phyloP scores from a whole-genome alignment of 2,329 filamentous ascomycete genomes.

The Penicillium hesseltinei region DNA sequence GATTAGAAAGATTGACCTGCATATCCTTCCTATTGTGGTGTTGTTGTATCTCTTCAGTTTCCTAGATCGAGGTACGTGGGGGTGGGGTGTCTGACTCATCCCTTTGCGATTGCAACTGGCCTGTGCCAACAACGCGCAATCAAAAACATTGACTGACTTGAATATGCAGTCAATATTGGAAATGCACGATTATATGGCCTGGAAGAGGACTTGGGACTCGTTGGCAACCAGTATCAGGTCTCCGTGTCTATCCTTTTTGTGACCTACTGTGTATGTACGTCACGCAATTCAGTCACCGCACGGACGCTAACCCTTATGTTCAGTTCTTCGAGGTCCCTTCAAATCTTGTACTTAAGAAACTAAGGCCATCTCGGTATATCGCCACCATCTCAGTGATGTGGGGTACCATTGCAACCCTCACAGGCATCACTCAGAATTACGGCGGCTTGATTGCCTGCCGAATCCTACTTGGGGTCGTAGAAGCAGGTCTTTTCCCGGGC shows the following conservation, averaged over 20 bases:
- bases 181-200: constrained; percentile 66
- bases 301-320: neutral
- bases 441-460: constrained; percentile 66
- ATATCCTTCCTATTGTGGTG: constrained; percentile 44
- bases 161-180: constrained; percentile 63
- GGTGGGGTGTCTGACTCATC: constrained; percentile 2
- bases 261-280: constrained; percentile 53
- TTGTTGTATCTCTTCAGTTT: constrained; percentile 69
- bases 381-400: constrained; percentile 61
- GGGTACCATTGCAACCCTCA: constrained; percentile 48
- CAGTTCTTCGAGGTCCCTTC: constrained; percentile 61
- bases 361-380: constrained; percentile 61
- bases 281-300: neutral
- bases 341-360: constrained; percentile 63
- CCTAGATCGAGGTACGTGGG: constrained; percentile 56
- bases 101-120: neutral
- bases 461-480: constrained; percentile 65
- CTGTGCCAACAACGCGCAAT: neutral
- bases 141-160: neutral
- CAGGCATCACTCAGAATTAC: constrained; percentile 66
- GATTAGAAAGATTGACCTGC: constrained; percentile 42
- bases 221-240: constrained; percentile 67
- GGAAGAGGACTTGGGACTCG: constrained; percentile 60
- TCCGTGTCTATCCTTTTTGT: constrained; percentile 67
- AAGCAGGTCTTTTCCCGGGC: constrained; percentile 70